Base-by-base conservation (phyloP, 83 land plant genomes). In the Picea engelmannii region DNA sequence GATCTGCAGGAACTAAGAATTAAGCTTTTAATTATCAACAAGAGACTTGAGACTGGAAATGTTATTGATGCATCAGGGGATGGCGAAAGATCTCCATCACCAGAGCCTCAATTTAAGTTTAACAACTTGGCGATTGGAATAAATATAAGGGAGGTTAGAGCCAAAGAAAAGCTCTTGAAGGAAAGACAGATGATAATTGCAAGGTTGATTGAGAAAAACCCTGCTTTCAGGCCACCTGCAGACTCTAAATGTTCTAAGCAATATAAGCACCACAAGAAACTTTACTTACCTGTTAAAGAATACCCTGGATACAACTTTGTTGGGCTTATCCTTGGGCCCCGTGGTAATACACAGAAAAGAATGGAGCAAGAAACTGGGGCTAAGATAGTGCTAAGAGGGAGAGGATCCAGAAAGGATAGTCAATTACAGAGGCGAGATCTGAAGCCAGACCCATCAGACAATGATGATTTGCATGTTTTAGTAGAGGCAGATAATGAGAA, bases 351-450 rank as follows among this genome's bases (percentile, higher is more conserved):
- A 1, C 95, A 92, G 89, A 92, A 89, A 84, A 85, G 95, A 66
- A 92, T 92, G 95, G 96, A 94, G 86, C 91, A 75, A 66, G 93
- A 94, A 76, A 94, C 90, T 0, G 95, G 95, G 5, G 95, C 96
- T 10, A 92, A 92, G 81, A 92, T 94, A 79, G 91, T 94, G 10
- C 90, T 94, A 49, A 80, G 96, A 59, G 96, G 95, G 13, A 94
- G 89, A 62, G 96, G 93, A 3, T 94, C 93, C 0, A 82, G 64
- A 11, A 92, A 94, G 86, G 76, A 31, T 2, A 4, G 3, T 55
- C 12, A 55, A 4, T 4, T 12, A 15, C 3, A 55, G 58, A 15
- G 3, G 12, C 12, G 58, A 4, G 12, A 55, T 15, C 12, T 12
- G 15, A 92, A 89, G 65, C 90, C 83, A 0, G 93, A 94, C 27